Base-by-base conservation (phyloP, 257 asterid genomes). In the Primulina eburnea region DNA sequence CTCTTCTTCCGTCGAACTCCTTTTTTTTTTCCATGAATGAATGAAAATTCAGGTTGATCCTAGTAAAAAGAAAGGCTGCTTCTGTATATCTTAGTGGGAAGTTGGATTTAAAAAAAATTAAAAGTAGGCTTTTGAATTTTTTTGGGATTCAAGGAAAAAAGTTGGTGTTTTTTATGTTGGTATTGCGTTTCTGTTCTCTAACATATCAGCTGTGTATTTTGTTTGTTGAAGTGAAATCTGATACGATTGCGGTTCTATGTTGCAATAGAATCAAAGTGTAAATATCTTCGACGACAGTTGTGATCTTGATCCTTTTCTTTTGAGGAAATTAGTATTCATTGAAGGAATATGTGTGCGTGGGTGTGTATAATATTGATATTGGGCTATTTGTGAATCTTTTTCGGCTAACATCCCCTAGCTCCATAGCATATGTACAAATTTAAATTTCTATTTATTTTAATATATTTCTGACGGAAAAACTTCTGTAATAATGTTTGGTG, bases 131-230 rank as follows among this genome's bases (percentile, higher is more conserved):
- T 43, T 50, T 16, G n/a, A 16, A 47, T 0, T 1, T 50, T 3
- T 40, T 14, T 5, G 8, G 20, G 57, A 1, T 50, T 34, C 8
- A 50, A 17, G 34, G 34, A 38, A 37, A 64, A 32, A 64, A 32
- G 34, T 16, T 9, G 1, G 33, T 5, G 20, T 28, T 5, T 64
- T 38, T 38, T 11, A 11, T 16, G 57, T 17, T 52, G 12, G 6
- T 60, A 26, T 29, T 29, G 37, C n/a, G 35, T 4, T 29, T 60
- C 30, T n/a, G 17, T 64, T 30, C 10, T 20, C 28, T 11, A 26
- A 16, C 14, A 21, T 62, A 60, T 72, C 62, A 67, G 60, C 65
- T 73, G 61, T 50, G 35, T 32, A 4, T 62, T 32, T 71, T 68
- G 61, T 33, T 55, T 56, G 2, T 57, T 34, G 20, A 69, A 55